phyloP scores from a whole-genome alignment of 176 grass and related monocot genomes.

The maize (Zea mays) region DNA sequence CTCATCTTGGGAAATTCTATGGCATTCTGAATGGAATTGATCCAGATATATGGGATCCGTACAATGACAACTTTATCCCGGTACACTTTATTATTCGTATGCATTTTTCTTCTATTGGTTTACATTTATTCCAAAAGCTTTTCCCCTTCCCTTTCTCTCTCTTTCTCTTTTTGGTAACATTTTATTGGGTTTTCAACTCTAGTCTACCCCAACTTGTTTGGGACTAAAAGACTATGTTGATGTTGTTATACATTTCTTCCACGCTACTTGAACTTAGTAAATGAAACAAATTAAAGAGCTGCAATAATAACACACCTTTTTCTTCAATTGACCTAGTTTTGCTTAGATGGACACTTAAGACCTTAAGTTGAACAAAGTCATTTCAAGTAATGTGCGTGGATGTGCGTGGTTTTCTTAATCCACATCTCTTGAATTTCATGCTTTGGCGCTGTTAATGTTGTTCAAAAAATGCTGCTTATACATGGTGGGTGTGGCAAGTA shows the following conservation, averaged over 20 bases:
- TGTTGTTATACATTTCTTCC: background rate
- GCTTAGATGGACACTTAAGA: background rate
- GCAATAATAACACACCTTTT: background rate
- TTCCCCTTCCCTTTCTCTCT: no score
- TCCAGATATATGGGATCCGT: constrained; percentile 75
- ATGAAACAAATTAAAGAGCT: background rate
- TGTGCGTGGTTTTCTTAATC: background rate
- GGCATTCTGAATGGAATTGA: constrained; percentile 74
- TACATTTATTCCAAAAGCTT: background rate
- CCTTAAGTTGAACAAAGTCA: background rate
- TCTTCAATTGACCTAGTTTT: background rate
- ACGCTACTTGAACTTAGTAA: constrained; percentile 13
- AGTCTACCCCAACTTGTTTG: no score
- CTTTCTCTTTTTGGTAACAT: no score
- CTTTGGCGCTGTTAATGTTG: background rate
- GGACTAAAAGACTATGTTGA: no score
- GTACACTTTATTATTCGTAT: constrained; percentile 25
- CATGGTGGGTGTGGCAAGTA: no score
- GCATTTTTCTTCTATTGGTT: constrained; percentile 7
- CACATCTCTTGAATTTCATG: background rate
- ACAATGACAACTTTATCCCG: constrained; percentile 54
- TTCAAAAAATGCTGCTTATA: background rate
- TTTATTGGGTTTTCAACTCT: no score
- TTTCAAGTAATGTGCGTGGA: background rate
- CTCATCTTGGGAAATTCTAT: constrained; percentile 61